A percentile compares a stretch with the other conserved stretches of the same genome.
phyloP scores from a whole-genome alignment of 495 filamentous ascomycete genomes.

The Chaetomium tenue region DNA sequence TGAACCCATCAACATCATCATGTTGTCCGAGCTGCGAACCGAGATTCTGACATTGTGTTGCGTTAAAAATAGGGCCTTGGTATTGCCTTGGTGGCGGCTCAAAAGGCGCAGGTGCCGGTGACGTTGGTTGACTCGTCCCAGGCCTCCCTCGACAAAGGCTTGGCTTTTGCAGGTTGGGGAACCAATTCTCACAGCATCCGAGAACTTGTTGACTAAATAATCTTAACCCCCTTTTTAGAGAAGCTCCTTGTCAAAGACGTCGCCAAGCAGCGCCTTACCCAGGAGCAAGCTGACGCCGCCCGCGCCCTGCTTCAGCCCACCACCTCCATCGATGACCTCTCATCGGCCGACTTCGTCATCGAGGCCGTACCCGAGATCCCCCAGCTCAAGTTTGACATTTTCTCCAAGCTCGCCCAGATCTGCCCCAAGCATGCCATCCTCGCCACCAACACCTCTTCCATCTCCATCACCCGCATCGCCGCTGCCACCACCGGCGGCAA shows the following conservation, averaged over 20 bases:
- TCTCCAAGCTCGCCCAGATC: slow-evolving; percentile 77
- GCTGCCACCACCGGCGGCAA: slow-evolving; percentile 68
- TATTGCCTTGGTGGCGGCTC: slow-evolving; percentile 91
- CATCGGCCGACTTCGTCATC: slow-evolving; percentile 92
- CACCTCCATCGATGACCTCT: slow-evolving; percentile 73
- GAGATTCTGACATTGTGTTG: background rate
- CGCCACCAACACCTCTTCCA: slow-evolving; percentile 96
- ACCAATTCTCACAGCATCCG: slow-evolving; percentile 3
- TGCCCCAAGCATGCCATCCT: slow-evolving; percentile 86
- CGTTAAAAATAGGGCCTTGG: slow-evolving; percentile 73
- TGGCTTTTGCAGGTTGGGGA: slow-evolving; percentile 77
- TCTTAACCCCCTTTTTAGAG: slow-evolving; percentile 50
- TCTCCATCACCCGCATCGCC: slow-evolving; percentile 94
- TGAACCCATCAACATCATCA: background rate
- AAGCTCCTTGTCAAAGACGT: slow-evolving; percentile 92
- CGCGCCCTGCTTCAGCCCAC: slow-evolving; percentile 65
- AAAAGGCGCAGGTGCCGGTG: slow-evolving; percentile 79
- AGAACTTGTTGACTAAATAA: background rate
- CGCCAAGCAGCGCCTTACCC: slow-evolving; percentile 74
- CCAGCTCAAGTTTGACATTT: slow-evolving; percentile 82
- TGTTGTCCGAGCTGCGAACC: background rate
- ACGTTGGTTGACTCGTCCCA: slow-evolving; percentile 82
- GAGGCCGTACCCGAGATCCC: slow-evolving; percentile 96
- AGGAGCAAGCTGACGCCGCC: slow-evolving; percentile 68
- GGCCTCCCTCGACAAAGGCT: slow-evolving; percentile 83